A percentile compares a stretch with the other conserved stretches of the same genome.
phyloP scores from a whole-genome alignment of 2,329 filamentous ascomycete genomes.

The Colletotrichum filicis region DNA sequence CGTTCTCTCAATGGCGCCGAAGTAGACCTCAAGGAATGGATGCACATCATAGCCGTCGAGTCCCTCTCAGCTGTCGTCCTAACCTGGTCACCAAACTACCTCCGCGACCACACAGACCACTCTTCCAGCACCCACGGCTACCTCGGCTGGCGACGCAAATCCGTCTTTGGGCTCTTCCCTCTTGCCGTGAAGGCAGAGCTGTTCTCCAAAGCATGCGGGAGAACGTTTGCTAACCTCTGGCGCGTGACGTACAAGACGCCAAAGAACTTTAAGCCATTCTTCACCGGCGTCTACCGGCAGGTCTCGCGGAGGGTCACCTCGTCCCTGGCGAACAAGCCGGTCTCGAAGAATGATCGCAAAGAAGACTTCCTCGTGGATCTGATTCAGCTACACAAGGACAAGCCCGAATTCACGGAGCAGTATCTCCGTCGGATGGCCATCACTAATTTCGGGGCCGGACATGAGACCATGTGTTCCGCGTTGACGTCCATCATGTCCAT shows the following conservation, averaged over 20 bases:
- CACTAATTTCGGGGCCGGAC: constrained; percentile 66
- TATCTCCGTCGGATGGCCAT: constrained; percentile 64
- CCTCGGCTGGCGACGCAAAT: constrained; percentile 62
- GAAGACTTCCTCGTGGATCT: constrained; percentile 59
- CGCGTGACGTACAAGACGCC: constrained; percentile 56
- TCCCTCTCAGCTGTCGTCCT: constrained; percentile 61
- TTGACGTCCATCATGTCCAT: constrained; percentile 60
- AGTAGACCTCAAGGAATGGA: constrained; percentile 64
- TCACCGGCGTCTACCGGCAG: constrained; percentile 49
- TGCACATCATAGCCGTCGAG: constrained; percentile 66
- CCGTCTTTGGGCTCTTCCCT: constrained; percentile 63
- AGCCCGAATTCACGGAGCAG: constrained; percentile 56
- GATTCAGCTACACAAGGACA: constrained; percentile 56
- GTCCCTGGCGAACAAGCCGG: constrained; percentile 33
- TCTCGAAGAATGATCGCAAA: constrained; percentile 42
- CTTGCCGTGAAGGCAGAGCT: constrained; percentile 51
- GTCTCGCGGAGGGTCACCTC: constrained; percentile 48
- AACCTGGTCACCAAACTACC: constrained; percentile 62
- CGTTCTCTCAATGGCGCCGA: constrained; percentile 48
- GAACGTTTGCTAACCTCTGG: constrained; percentile 56
- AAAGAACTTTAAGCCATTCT: constrained; percentile 58
- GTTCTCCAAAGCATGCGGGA: constrained; percentile 47
- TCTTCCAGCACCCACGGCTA: constrained; percentile 61
- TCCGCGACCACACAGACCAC: constrained; percentile 55
- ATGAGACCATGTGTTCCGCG: constrained; percentile 65